Percentiles rank a stretch among this genome's conserved stretches.
phyloP scores from a whole-genome alignment of 2,329 filamentous ascomycete species.

The Ophiocordyceps camponoti-floridani region DNA sequence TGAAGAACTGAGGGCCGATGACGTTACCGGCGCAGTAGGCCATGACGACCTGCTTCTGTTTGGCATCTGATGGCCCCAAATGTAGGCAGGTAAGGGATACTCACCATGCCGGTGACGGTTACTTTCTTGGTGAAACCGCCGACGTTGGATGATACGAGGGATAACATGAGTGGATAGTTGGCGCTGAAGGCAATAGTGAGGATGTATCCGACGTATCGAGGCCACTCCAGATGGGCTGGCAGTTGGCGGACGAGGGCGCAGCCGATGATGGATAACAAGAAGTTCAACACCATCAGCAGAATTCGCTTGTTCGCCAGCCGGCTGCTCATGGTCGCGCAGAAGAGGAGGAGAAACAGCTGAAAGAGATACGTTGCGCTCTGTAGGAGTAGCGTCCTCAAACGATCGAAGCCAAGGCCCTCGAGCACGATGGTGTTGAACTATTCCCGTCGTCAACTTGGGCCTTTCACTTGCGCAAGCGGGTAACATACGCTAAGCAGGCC shows the following conservation, averaged over 20 bases:
- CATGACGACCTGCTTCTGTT: constrained; percentile 25
- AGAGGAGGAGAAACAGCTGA: constrained; percentile 8
- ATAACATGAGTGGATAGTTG: constrained; percentile 25
- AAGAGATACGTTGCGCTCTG: constrained; percentile 5
- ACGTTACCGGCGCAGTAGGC: constrained; percentile 43
- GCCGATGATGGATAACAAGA: constrained; percentile 6
- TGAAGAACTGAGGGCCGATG: constrained; percentile 41
- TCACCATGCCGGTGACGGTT: constrained; percentile 32
- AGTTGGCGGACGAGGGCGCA: constrained; percentile 9
- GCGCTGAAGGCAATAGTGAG: constrained; percentile 38
- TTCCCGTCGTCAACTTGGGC: not conserved
- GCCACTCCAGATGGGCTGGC: constrained; percentile 5
- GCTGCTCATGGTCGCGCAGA: constrained; percentile 7
- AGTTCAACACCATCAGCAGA: constrained; percentile 9
- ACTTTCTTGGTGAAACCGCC: constrained; percentile 47
- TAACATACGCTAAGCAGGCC: constrained; percentile 9
- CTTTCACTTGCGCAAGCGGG: not conserved
- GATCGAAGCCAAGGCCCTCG: constrained; percentile 9
- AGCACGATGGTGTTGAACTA: constrained; percentile 11
- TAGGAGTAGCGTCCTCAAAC: constrained; percentile 8
- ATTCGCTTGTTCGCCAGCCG: constrained; percentile 9
- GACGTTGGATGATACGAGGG: constrained; percentile 38
- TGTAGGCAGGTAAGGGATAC: constrained; percentile 7
- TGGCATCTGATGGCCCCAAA: not conserved
- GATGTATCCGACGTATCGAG: constrained; percentile 10